Evolutionary conservation across 2,329 filamentous ascomycete species (phyloP), one percentile per base, ranked within the genome.

Genomic region (Alternaria consortialis): DNA sequence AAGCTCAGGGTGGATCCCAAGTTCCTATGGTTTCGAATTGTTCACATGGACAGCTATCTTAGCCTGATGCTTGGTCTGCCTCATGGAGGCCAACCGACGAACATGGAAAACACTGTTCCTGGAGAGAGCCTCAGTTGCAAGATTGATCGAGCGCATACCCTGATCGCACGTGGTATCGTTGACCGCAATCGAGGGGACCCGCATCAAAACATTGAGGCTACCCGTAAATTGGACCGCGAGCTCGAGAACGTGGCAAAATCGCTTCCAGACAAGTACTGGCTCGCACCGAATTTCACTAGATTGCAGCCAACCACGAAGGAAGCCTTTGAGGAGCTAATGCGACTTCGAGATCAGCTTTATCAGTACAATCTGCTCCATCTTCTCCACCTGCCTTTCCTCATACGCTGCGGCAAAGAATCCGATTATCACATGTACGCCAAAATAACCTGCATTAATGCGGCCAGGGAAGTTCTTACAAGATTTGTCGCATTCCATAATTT

Each of bases 1-100:
- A 62, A 40, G 8, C 40, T 32, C 4, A 54, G 52, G 4, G 29
- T 58, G 3, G 42, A 75, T 40, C 68, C 74, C n/a, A 65, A 69
- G 7, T 58, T 68, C 48, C 66, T 82, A 23, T 83, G 81, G 80
- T 78, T 77, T 32, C 77, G 79, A 0, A 72, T 82, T 9, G 64
- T 81, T 1, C 74, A 65, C 12, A 67, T 74, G 11, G 81, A 83
- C 32, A 75, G 79, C 4, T 72, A 77, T 9, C 63, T 83, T 1
- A 79, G 71, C 12, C 67, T 83, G 2, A 75, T 83, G 67, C 70
- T 83, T 1, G 80, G 81, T 4, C 70, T 83, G 1, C 78, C 81
- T 0, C 74, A 77, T n/a, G 74, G 71, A 25, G 68, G 69, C 2
- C 43, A 64, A 3, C 72, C 71, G n/a, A 59, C 58, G n/a, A 58